These are phyloP conservation scores for Aspergillus bertholletiae DNA, from an alignment of 495 filamentous ascomycete species.

Conservation along the genomic window DNA sequence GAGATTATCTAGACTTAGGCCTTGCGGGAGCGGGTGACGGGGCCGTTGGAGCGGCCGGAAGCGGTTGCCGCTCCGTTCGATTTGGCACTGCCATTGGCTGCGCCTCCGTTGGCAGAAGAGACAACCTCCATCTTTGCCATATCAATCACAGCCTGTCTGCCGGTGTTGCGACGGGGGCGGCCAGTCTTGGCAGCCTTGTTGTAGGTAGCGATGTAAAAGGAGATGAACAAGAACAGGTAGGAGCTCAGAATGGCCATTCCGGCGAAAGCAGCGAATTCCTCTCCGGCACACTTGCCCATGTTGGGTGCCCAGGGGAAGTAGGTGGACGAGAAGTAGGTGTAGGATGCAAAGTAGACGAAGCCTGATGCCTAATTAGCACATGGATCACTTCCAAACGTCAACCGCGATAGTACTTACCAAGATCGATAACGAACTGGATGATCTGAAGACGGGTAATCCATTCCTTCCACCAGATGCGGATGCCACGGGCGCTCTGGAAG, in stretches of 20 bases:
- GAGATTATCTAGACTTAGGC: constrained; percentile 33
- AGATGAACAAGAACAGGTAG: constrained; percentile 97
- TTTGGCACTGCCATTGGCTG: constrained; percentile 24
- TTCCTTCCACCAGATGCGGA: constrained; percentile 61
- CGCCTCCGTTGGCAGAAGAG: constrained; percentile 18
- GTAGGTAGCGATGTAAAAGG: constrained; percentile 97
- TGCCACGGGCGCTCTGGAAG: constrained; percentile 56
- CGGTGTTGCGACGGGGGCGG: constrained; percentile 48
- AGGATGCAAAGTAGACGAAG: constrained; percentile 95
- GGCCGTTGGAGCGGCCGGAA: constrained; percentile 40
- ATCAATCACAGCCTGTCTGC: constrained; percentile 50
- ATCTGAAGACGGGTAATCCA: constrained; percentile 59
- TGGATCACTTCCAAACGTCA: neutral
- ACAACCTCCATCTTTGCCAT: constrained; percentile 52
- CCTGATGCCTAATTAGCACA: constrained; percentile 41
- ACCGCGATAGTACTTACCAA: constrained; percentile 35
- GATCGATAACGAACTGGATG: constrained; percentile 56
- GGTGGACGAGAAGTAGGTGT: constrained; percentile 88
- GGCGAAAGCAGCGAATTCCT: constrained; percentile 94
- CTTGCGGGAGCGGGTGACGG: constrained; percentile 48
- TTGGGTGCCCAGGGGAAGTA: constrained; percentile 88
- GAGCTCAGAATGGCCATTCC: constrained; percentile 88
- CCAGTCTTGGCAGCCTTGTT: constrained; percentile 73
- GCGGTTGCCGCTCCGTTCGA: constrained; percentile 33
- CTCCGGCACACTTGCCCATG: constrained; percentile 81